Evolutionary conservation across 164 flowering plant species (phyloP).

Genomic region (Protea cynaroides): DNA sequence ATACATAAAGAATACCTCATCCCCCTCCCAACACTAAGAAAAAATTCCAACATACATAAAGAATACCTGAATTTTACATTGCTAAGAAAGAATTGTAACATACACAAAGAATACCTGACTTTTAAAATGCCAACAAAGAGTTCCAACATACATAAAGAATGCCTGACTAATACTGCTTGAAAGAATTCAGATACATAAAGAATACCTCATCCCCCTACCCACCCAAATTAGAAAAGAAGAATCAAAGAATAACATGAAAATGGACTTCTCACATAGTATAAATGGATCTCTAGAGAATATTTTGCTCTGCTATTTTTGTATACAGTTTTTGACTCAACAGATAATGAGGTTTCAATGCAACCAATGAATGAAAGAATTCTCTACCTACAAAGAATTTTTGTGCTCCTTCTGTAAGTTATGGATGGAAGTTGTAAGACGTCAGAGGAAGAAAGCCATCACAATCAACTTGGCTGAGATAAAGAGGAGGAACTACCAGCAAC

Average conservation of each 20-base stretch:
- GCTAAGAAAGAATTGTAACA: too few species aligned
- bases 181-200: not conserved
- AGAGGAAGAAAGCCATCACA: conserved; percentile 5
- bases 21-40: too few species aligned
- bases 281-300: conserved; percentile 6
- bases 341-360: conserved; percentile 29
- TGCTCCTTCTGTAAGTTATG: conserved; percentile 15
- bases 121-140: too few species aligned
- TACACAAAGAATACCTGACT: too few species aligned
- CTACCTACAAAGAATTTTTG: conserved; percentile 54
- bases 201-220: not conserved
- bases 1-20: not conserved
- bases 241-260: conserved; percentile 37
- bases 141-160: too few species aligned
- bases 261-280: conserved; percentile 21
- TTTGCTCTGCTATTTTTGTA: conserved; percentile 6
- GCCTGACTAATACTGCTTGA: not conserved
- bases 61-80: too few species aligned
- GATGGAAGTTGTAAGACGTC: not conserved
- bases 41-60: too few species aligned
- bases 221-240: conserved; percentile 22
- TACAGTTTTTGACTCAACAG: conserved; percentile 6
- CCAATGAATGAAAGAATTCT: conserved; percentile 59
- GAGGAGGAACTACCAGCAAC: conserved; percentile 59
- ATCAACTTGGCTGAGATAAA: conserved; percentile 49